A percentile compares a stretch with the other conserved stretches of the same genome.
These are phyloP conservation scores for Cudoniella acicularis DNA, from an alignment of 495 filamentous ascomycete species.

Conservation along the genomic window DNA sequence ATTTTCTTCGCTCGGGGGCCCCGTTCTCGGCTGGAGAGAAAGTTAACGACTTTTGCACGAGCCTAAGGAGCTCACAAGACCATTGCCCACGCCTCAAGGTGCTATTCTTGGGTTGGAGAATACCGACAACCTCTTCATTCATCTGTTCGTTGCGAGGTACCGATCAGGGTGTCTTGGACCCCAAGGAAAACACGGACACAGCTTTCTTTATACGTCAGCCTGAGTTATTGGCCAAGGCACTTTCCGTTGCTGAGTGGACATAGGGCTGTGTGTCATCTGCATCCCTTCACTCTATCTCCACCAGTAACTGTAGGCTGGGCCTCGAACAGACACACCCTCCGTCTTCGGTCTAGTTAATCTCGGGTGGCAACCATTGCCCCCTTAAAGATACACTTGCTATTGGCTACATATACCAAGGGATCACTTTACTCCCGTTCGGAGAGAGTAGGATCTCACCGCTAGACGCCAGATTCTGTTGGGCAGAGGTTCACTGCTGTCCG, in stretches of 20 bases:
- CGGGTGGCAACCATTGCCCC: slow-evolving; percentile 1
- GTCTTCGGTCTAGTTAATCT: neutral
- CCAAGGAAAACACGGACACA: neutral
- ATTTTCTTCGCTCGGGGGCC: neutral
- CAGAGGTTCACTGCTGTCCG: neutral
- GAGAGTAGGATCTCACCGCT: neutral
- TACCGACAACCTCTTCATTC: too few relatives aligned
- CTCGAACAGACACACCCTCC: neutral
- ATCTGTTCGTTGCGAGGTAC: too few relatives aligned
- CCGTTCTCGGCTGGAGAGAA: neutral
- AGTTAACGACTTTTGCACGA: too few relatives aligned
- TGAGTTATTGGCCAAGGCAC: neutral
- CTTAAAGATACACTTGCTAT: neutral
- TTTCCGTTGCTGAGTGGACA: slow-evolving; percentile 19
- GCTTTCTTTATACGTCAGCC: slow-evolving; percentile 21
- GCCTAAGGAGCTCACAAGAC: too few relatives aligned
- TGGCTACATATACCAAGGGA: neutral
- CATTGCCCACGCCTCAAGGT: too few relatives aligned
- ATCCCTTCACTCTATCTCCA: slow-evolving; percentile 18
- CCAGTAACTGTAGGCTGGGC: slow-evolving; percentile 19
- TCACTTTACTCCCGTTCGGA: neutral
- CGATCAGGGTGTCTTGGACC: too few relatives aligned
- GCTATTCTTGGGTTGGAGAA: too few relatives aligned
- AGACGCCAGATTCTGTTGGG: neutral
- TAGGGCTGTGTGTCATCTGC: slow-evolving; percentile 25